These are phyloP conservation scores for Infundibulicybe gibba DNA, from an alignment of 768 basidiomycete genomes.

Conservation along the genomic window DNA sequence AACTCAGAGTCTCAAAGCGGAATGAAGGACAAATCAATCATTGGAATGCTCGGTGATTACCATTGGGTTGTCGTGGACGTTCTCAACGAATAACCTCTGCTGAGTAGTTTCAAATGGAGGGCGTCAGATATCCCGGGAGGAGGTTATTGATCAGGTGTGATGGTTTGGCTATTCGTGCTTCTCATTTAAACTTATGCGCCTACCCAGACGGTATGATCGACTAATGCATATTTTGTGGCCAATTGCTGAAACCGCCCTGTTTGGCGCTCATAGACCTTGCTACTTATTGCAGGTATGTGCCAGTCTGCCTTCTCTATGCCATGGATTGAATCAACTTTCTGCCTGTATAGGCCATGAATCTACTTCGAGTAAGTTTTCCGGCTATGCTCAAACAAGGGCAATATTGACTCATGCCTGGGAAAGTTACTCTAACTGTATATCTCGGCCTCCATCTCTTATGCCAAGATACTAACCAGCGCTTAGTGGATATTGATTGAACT, in stretches of 20 bases:
- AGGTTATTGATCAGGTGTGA: slow-evolving; percentile 24
- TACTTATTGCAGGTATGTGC: too few relatives aligned
- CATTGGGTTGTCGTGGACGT: too few relatives aligned
- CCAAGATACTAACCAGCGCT: too few relatives aligned
- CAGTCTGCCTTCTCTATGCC: too few relatives aligned
- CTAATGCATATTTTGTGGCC: too few relatives aligned
- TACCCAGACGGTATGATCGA: too few relatives aligned
- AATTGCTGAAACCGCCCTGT: too few relatives aligned
- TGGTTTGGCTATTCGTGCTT: background rate
- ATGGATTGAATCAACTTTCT: background rate
- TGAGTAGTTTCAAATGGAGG: background rate
- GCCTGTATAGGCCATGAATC: slow-evolving; percentile 1
- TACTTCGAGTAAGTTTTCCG: slow-evolving; percentile 1
- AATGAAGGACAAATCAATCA: background rate
- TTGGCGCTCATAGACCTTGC: too few relatives aligned
- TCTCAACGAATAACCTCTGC: background rate
- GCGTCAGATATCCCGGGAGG: slow-evolving; percentile 15
- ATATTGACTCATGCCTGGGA: background rate
- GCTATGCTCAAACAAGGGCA: too few relatives aligned
- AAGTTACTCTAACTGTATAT: slow-evolving; percentile 2
- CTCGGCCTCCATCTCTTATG: background rate
- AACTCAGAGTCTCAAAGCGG: slow-evolving; percentile 8
- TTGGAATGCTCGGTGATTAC: background rate
- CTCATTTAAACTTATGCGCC: too few relatives aligned
- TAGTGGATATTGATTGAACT: slow-evolving; percentile 20